Conservation (phyloP, 2,329 filamentous ascomycete genomes). For the Aspergillus sp. region DNA sequence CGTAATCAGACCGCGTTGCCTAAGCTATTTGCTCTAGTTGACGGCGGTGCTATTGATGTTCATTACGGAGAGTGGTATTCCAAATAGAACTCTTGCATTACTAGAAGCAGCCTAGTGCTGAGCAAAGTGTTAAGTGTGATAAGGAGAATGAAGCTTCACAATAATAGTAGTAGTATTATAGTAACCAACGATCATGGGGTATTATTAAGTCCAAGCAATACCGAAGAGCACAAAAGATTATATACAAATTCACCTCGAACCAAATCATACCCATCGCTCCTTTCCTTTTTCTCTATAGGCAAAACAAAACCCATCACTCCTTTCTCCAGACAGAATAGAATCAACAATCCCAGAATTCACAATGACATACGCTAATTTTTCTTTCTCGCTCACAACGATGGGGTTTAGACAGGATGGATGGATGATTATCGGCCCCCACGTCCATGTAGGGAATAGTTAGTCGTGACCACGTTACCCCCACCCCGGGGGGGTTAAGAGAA, state of each 20-base stretch:
- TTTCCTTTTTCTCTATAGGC: slow-evolving; percentile 7
- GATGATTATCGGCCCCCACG: neutral
- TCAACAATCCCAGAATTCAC: neutral
- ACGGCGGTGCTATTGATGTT: too few relatives aligned
- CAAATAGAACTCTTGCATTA: neutral
- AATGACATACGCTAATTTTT: slow-evolving; percentile 1
- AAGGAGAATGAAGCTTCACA: neutral
- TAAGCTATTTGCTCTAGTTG: too few relatives aligned
- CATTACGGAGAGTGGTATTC: too few relatives aligned
- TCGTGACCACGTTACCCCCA: slow-evolving; percentile 11
- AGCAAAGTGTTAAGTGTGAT: neutral
- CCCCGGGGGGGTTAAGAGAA: slow-evolving; percentile 1
- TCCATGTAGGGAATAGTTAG: neutral
- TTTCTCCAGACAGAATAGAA: neutral
- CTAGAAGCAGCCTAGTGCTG: neutral
- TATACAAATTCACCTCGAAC: slow-evolving; percentile 1
- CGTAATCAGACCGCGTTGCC: too few relatives aligned
- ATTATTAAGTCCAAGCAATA: slow-evolving; percentile 16
- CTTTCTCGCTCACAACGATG: slow-evolving; percentile 3
- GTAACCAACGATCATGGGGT: slow-evolving; percentile 10
- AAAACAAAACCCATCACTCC: neutral
- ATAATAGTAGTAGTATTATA: slow-evolving; percentile 2
- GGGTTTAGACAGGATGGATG: neutral
- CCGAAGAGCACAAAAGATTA: slow-evolving; percentile 2
- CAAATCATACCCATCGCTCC: slow-evolving; percentile 3